Conservation (phyloP, 1,284 basidiomycete species). For the Bjerkandera adusta region DNA sequence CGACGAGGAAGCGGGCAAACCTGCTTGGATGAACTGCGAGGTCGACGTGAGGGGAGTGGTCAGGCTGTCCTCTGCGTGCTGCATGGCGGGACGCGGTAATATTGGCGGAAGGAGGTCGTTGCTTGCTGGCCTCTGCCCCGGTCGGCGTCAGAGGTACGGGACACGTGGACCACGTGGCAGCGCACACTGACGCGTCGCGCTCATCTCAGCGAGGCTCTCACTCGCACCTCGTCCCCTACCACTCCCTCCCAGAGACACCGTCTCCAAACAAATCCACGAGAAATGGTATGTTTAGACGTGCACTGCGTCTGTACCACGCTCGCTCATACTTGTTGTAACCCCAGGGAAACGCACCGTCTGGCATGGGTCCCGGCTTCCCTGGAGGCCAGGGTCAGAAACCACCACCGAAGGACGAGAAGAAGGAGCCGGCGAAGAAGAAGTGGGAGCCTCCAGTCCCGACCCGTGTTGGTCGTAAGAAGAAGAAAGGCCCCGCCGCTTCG, state of each 20-base stretch:
- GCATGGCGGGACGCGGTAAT: slow-evolving; percentile 17
- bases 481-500: slow-evolving; percentile 88
- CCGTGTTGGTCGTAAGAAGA: slow-evolving; percentile 95
- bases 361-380: slow-evolving; percentile 33
- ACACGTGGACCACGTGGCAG: slow-evolving; percentile 20
- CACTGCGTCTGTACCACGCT: background rate
- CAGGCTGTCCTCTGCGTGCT: slow-evolving; percentile 27
- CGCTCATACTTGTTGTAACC: background rate
- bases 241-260: slow-evolving; percentile 7
- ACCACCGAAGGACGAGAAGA: slow-evolving; percentile 65
- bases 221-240: slow-evolving; percentile 31
- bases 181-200: slow-evolving; percentile 61
- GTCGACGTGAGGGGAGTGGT: slow-evolving; percentile 54
- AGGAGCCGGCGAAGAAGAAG: slow-evolving; percentile 85
- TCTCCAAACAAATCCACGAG: background rate
- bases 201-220: slow-evolving; percentile 19
- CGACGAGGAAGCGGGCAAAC: slow-evolving; percentile 33
- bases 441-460: slow-evolving; percentile 99
- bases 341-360: slow-evolving; percentile 82
- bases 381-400: slow-evolving; percentile 33
- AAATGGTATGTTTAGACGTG: slow-evolving; percentile 4
- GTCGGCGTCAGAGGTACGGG: slow-evolving; percentile 1
- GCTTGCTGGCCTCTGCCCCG: background rate
- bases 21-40: slow-evolving; percentile 77
- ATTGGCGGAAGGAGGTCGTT: background rate